Conservation (phyloP, 2,329 filamentous ascomycete species). For the Onygenales sp. region DNA sequence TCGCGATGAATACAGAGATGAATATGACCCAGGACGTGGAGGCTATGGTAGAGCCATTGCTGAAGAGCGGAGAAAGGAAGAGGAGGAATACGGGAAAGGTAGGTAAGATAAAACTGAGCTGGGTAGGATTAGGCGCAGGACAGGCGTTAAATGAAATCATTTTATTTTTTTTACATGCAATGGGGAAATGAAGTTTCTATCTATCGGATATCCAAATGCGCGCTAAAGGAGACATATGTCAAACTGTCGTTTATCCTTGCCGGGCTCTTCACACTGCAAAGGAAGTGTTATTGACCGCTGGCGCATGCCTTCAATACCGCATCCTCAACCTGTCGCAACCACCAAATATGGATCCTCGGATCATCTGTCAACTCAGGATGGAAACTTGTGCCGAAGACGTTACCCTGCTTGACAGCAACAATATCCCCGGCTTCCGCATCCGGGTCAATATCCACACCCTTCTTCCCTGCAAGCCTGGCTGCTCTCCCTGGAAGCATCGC, state of each 20-base stretch:
- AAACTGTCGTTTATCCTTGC: not conserved
- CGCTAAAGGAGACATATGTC: not conserved
- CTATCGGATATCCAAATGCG: slow-evolving; percentile 2
- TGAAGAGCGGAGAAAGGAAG: slow-evolving; percentile 50
- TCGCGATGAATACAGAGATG: slow-evolving; percentile 92
- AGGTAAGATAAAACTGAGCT: slow-evolving; percentile 28
- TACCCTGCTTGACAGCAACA: slow-evolving; percentile 79
- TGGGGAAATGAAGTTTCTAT: not conserved
- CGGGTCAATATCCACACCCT: slow-evolving; percentile 28
- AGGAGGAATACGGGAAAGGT: slow-evolving; percentile 51
- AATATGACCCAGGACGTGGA: slow-evolving; percentile 90
- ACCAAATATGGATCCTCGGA: slow-evolving; percentile 84
- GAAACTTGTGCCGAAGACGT: slow-evolving; percentile 90
- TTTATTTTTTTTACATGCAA: slow-evolving; percentile 4
- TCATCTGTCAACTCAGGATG: slow-evolving; percentile 90
- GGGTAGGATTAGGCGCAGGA: slow-evolving; percentile 3
- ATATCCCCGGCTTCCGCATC: slow-evolving; percentile 55
- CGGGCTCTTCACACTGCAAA: not conserved
- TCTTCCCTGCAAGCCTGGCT: slow-evolving; percentile 38
- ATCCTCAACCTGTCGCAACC: slow-evolving; percentile 62
- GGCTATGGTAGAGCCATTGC: slow-evolving; percentile 74
- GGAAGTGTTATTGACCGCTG: not conserved
- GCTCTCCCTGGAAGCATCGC: slow-evolving; percentile 46
- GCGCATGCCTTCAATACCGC: slow-evolving; percentile 18
- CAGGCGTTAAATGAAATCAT: slow-evolving; percentile 5